These are phyloP conservation scores for Orbilia oligospora DNA, from an alignment of 2,329 filamentous ascomycete species.

Conservation along the genomic window DNA sequence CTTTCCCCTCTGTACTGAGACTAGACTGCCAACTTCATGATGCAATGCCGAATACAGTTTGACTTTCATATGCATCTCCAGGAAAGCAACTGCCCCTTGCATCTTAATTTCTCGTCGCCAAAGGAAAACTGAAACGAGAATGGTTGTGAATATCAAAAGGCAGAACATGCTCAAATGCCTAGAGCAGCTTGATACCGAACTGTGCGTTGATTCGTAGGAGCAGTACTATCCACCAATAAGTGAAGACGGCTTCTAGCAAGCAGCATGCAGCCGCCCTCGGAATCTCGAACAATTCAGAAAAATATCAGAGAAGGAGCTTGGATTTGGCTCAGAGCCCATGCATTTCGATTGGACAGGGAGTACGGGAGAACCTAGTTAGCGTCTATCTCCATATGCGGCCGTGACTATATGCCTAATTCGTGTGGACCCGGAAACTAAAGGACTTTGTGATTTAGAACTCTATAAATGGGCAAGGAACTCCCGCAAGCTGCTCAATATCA, in stretches of 20 bases:
- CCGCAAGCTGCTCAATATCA: background rate
- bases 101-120: background rate
- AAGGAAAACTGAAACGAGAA: background rate
- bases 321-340: no score
- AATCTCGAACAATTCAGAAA: background rate
- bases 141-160: background rate
- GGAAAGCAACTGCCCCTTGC: background rate
- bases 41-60: background rate
- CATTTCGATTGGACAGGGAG: background rate
- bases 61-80: background rate
- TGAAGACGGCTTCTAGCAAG: background rate
- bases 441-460: background rate
- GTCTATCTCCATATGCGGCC: background rate
- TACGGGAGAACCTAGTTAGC: background rate
- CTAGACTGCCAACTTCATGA: no score
- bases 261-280: background rate
- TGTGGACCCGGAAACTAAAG: no score
- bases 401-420: background rate
- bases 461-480: background rate
- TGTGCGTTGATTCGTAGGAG: background rate
- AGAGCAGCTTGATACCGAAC: background rate
- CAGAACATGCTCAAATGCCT: background rate
- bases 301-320: no score
- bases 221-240: background rate
- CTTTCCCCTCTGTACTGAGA: background rate